phyloP scores from a whole-genome alignment of 495 filamentous ascomycete genomes.

The Chaetomidium leptoderma region DNA sequence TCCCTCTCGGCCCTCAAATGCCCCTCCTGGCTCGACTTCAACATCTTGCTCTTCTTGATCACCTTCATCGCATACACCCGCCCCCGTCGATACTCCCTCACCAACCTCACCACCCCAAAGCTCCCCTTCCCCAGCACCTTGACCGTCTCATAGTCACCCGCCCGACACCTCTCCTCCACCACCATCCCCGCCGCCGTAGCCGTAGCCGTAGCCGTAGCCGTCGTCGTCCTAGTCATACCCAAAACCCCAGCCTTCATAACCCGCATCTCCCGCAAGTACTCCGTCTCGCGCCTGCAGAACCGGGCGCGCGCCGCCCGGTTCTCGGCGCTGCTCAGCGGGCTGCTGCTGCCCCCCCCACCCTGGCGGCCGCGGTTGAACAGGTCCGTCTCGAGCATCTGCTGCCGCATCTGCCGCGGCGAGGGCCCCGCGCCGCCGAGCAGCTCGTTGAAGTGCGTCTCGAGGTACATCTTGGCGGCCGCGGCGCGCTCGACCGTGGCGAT shows the following conservation, averaged over 20 bases:
- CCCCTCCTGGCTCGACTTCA: slow-evolving; percentile 83
- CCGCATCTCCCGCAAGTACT: slow-evolving; percentile 70
- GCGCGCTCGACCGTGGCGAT: slow-evolving; percentile 73
- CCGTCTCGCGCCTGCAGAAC: slow-evolving; percentile 64
- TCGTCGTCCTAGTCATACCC: background rate
- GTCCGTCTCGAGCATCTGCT: slow-evolving; percentile 60
- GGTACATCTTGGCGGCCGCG: slow-evolving; percentile 75
- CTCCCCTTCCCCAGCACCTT: slow-evolving; percentile 92
- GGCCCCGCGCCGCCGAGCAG: slow-evolving; percentile 46
- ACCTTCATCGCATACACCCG: slow-evolving; percentile 93
- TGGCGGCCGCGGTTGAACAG: slow-evolving; percentile 43
- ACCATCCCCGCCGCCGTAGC: background rate
- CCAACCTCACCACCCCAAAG: slow-evolving; percentile 85
- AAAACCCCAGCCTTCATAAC: slow-evolving; percentile 56
- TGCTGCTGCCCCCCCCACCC: background rate
- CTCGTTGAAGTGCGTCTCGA: slow-evolving; percentile 77
- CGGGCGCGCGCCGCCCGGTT: slow-evolving; percentile 48
- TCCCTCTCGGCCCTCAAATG: slow-evolving; percentile 89
- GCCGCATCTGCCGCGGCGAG: slow-evolving; percentile 60
- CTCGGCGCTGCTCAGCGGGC: slow-evolving; percentile 53
- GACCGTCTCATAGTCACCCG: slow-evolving; percentile 66
- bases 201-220: slow-evolving; percentile 17
- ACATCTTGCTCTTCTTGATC: slow-evolving; percentile 87
- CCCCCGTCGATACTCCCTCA: slow-evolving; percentile 58
- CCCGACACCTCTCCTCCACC: background rate